Base-by-base conservation (phyloP, 768 basidiomycete genomes). In the Austroboletus eburneus region DNA sequence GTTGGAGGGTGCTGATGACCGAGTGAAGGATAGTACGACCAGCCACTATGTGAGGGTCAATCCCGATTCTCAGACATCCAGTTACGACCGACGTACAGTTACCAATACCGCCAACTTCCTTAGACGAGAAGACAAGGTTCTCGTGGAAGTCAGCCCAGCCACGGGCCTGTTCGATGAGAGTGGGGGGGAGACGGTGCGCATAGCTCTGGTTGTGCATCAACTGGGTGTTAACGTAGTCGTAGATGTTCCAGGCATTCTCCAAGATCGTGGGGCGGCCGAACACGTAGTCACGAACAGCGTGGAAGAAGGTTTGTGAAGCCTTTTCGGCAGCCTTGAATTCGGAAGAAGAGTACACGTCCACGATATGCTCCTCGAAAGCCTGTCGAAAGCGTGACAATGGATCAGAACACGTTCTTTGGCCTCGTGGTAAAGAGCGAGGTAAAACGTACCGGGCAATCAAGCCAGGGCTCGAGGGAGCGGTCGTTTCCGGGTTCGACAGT, bases 401-500 rank as follows among this genome's bases (percentile, higher is more conserved):
- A 55, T 66, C 42, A 51, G 44, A 42, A n/a, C 18, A 43, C 18
- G n/a, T 42, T 20, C 35, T 17, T 14, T 23, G 21, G 29, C 17
- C 29, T 41, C 42, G 34, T 42, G 37, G 39, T 22, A 46, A 18
- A 42, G 45, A 39, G 12, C 4, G 20, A 37, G 25, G 27, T 9
- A 24, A 17, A 20, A 58, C 70, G 21, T 63, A 80, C 78, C 2
- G 77, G 76, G 58, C 81, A 83, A 51, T 71, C 65, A 7, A 78
- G 81, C 87, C 86, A 92, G 54, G 83, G 83, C 69, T 93, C 88
- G 50, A 92, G 72, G 20, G 86, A 86, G 57, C 86, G 81, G 63
- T 90, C 86, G 54, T 90, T 87, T 43, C 75, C 77, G 23, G 89
- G 85, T 64, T 90, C 87, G 40, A 92, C 84, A n/a, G 88, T 89